Evolutionary conservation across 2,329 filamentous ascomycete species (phyloP).

Genomic region (Fusarium zealandicum): DNA sequence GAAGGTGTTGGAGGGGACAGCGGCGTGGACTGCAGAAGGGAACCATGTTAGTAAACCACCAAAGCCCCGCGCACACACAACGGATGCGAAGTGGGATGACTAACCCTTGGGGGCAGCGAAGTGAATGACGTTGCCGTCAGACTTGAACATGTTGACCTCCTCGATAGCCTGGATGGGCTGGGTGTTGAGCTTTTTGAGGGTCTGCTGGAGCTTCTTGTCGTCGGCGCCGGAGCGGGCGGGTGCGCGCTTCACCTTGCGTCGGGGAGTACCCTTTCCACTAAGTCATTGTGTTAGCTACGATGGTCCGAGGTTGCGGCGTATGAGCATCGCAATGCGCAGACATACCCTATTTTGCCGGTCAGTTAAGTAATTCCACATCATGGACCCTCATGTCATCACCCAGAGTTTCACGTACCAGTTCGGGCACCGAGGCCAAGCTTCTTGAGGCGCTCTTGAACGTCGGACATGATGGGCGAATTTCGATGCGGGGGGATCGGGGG

Average conservation of each 20-base stretch:
- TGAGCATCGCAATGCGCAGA: constrained; percentile 27
- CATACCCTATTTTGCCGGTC: constrained; percentile 48
- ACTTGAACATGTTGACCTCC: constrained; percentile 99
- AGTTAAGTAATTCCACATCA: constrained; percentile 17
- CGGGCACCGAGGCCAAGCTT: constrained; percentile 62
- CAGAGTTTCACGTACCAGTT: constrained; percentile 68
- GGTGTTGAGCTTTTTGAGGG: constrained; percentile 99
- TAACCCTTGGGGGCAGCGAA: constrained; percentile 97
- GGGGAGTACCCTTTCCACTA: constrained; percentile 95
- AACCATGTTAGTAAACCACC: constrained; percentile 32
- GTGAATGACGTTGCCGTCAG: constrained; percentile 99
- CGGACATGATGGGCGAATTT: constrained; percentile 56
- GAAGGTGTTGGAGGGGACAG: constrained; percentile 98
- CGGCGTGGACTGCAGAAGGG: constrained; percentile 79
- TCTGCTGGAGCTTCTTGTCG: constrained; percentile 98
- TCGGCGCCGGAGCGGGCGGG: constrained; percentile 92
- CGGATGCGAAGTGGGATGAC: constrained; percentile 45
- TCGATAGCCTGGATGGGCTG: constrained; percentile 99
- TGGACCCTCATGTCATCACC: not conserved
- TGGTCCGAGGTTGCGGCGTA: constrained; percentile 22
- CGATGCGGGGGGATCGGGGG: constrained; percentile 43
- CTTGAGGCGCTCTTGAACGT: constrained; percentile 66
- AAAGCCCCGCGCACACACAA: constrained; percentile 26
- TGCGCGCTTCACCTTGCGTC: constrained; percentile 98
- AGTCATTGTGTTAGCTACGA: constrained; percentile 42